phyloP scores from a whole-genome alignment of 768 basidiomycete genomes.

The Piloderma croceum region DNA sequence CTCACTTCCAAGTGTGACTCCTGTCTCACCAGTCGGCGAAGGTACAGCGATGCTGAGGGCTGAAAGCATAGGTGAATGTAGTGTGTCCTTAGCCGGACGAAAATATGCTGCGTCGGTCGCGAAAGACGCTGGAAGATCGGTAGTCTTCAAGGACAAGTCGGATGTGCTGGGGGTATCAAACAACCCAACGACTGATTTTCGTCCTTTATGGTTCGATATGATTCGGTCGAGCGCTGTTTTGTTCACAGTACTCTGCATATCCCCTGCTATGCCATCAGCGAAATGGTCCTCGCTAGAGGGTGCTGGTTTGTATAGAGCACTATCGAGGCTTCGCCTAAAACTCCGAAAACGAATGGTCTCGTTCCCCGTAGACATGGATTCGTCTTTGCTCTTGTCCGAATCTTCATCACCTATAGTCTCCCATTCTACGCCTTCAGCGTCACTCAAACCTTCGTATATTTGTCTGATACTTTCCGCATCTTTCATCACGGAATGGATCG shows the following conservation, averaged over 20 bases:
- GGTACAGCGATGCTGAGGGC: slow-evolving; percentile 18
- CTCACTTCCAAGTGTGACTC: slow-evolving; percentile 49
- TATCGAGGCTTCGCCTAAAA: slow-evolving; percentile 10
- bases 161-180: slow-evolving; percentile 38
- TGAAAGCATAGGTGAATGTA: slow-evolving; percentile 33
- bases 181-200: slow-evolving; percentile 58
- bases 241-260: too few relatives aligned
- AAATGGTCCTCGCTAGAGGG: background rate
- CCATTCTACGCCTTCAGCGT: slow-evolving; percentile 44
- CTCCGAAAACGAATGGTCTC: slow-evolving; percentile 22
- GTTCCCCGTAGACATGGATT: slow-evolving; percentile 8
- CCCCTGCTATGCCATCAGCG: slow-evolving; percentile 1
- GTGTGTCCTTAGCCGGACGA: too few relatives aligned
- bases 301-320: too few relatives aligned
- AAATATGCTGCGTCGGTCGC: too few relatives aligned
- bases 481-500: slow-evolving; percentile 63
- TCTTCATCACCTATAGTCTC: slow-evolving; percentile 30
- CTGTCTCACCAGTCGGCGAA: slow-evolving; percentile 7
- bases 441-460: slow-evolving; percentile 63
- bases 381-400: slow-evolving; percentile 17
- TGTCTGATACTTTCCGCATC: slow-evolving; percentile 67
- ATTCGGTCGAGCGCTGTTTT: too few relatives aligned
- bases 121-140: too few relatives aligned
- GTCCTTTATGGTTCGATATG: slow-evolving; percentile 30
- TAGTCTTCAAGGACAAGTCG: too few relatives aligned